These are phyloP conservation scores for Pseudogymnoascus destructans DNA, from an alignment of 2,329 filamentous ascomycete species.

Conservation along the genomic window DNA sequence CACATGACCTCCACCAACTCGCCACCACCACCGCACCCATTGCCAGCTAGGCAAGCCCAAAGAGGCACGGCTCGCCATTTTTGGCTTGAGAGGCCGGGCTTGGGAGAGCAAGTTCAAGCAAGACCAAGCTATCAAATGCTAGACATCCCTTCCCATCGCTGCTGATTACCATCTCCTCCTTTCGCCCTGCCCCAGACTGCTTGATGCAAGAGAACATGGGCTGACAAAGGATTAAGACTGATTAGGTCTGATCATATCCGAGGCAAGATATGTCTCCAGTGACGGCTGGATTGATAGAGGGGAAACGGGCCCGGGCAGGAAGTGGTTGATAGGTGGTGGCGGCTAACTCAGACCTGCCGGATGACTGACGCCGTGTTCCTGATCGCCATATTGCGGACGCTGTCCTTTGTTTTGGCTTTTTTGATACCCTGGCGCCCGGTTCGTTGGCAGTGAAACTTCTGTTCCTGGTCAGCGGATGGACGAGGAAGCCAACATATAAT, in stretches of 20 bases:
- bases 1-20: background rate
- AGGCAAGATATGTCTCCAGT: too few relatives aligned
- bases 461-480: background rate
- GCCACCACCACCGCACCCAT: background rate
- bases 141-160: background rate
- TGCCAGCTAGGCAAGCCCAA: background rate
- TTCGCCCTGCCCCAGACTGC: background rate
- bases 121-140: background rate
- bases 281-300: too few relatives aligned
- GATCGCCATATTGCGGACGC: background rate
- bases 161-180: background rate
- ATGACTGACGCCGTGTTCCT: background rate
- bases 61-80: background rate
- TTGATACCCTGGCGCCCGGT: background rate
- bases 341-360: background rate
- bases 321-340: too few relatives aligned
- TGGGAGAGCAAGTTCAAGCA: background rate
- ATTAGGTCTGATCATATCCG: too few relatives aligned
- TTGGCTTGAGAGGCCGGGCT: background rate
- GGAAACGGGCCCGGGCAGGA: too few relatives aligned
- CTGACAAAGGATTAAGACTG: too few relatives aligned
- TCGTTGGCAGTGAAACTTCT: background rate
- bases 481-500: background rate
- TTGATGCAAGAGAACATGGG: too few relatives aligned
- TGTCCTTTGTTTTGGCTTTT: background rate